Evolutionary conservation across 2,329 filamentous ascomycete genomes (phyloP).

Genomic region (Zelopaecilomyces penicillatus): DNA sequence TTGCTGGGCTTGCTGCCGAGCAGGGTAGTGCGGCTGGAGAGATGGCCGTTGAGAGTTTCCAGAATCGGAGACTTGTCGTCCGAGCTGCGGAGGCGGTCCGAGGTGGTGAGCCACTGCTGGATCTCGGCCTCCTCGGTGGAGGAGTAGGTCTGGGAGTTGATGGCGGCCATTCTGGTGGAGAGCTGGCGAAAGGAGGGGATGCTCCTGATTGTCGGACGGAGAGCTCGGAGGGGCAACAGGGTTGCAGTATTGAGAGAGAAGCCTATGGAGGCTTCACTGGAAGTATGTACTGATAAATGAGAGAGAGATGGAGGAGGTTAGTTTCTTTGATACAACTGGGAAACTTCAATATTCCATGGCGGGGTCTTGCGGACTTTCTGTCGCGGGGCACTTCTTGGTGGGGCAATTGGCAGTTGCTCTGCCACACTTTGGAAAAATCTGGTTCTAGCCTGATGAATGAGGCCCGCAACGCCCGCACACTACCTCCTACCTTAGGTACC

Average conservation of each 20-base stretch:
- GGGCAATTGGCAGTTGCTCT: too few species aligned
- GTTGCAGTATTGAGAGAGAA: constrained; percentile 19
- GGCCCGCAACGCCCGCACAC: too few species aligned
- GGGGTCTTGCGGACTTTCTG: constrained; percentile 1
- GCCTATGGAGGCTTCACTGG: neutral
- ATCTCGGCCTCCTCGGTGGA: constrained; percentile 78
- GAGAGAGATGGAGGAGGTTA: too few species aligned
- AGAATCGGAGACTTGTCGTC: constrained; percentile 61
- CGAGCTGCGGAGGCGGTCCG: constrained; percentile 53
- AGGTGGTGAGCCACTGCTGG: constrained; percentile 77
- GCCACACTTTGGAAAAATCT: too few species aligned
- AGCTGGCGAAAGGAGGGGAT: constrained; percentile 17
- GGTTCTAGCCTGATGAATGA: too few species aligned
- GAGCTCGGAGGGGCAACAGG: constrained; percentile 36
- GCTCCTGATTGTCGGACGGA: constrained; percentile 24
- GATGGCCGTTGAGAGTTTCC: constrained; percentile 73
- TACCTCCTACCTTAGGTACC: too few species aligned
- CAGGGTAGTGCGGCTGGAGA: constrained; percentile 80
- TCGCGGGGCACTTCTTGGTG: too few species aligned
- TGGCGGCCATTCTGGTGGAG: constrained; percentile 55
- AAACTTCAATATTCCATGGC: neutral
- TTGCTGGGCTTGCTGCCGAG: constrained; percentile 84
- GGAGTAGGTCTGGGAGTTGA: constrained; percentile 62
- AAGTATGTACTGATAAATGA: too few species aligned
- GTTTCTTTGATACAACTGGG: too few species aligned